Percentiles rank a stretch among this genome's conserved stretches.
These are phyloP conservation scores for Hyparrhenia diplandra DNA, from an alignment of 176 grass and related monocot genomes.

Conservation along the genomic window DNA sequence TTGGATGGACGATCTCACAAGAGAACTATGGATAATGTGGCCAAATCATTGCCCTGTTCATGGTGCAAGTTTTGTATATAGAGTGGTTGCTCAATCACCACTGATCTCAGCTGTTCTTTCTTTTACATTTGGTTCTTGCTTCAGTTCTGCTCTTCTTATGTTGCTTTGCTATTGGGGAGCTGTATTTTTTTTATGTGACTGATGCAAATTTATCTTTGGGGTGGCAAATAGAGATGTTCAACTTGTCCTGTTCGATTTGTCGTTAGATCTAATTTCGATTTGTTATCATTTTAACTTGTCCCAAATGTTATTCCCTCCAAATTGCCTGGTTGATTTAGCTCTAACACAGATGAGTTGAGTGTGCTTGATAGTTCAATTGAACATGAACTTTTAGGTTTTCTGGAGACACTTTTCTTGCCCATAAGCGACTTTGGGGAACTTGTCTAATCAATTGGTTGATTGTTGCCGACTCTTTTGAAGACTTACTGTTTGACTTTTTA, in stretches of 20 bases:
- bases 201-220: not conserved
- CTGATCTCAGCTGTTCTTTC: not conserved
- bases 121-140: not conserved
- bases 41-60: no score
- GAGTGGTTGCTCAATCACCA: not conserved
- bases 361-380: slow-evolving; percentile 4
- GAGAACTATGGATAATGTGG: no score
- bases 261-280: not conserved
- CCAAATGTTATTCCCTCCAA: not conserved
- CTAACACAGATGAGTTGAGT: not conserved
- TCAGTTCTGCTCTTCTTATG: not conserved
- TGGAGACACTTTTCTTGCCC: not conserved
- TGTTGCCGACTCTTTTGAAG: not conserved
- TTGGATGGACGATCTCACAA: no score
- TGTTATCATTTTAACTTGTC: not conserved
- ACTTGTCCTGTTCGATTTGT: not conserved
- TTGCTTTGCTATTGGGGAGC: not conserved
- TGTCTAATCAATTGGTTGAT: slow-evolving; percentile 1
- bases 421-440: not conserved
- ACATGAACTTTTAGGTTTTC: not conserved
- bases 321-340: not conserved
- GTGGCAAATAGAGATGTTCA: not conserved
- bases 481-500: not conserved
- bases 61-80: no score
- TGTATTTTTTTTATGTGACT: not conserved